These are phyloP conservation scores for Talaromyces wortmannii DNA, from an alignment of 495 filamentous ascomycete genomes.

Conservation along the genomic window DNA sequence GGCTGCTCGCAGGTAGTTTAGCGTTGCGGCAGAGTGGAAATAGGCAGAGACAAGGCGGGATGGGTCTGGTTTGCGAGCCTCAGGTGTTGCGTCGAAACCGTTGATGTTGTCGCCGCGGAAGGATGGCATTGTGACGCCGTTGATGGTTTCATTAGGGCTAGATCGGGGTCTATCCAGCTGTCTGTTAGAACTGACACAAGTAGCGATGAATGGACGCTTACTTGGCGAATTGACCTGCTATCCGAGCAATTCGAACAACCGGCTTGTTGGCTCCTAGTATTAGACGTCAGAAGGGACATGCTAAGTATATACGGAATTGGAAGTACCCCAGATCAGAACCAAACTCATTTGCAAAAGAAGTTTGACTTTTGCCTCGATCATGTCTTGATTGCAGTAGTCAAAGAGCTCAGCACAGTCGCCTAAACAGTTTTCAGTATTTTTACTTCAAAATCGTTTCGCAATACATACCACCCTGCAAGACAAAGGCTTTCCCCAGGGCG, in stretches of 20 bases:
- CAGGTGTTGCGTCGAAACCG: conserved; percentile 57
- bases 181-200: too few species aligned
- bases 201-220: conserved; percentile 3
- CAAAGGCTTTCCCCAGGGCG: conserved; percentile 85
- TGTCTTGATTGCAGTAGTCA: conserved; percentile 84
- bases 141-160: conserved; percentile 73
- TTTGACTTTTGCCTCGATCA: conserved; percentile 95
- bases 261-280: conserved; percentile 71
- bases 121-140: conserved; percentile 76
- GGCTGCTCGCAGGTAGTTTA: conserved; percentile 85
- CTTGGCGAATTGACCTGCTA: conserved; percentile 97
- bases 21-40: conserved; percentile 87
- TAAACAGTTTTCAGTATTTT: conserved; percentile 8
- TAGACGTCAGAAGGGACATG: conserved; percentile 5
- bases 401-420: conserved; percentile 96
- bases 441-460: not conserved
- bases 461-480: conserved; percentile 72
- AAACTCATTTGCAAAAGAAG: conserved; percentile 93
- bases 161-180: conserved; percentile 56
- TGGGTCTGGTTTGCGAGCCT: conserved; percentile 73
- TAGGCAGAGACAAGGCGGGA: conserved; percentile 82
- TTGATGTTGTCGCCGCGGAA: conserved; percentile 97
- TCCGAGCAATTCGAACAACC: conserved; percentile 88
- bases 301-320: not conserved
- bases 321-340: conserved; percentile 76